These are phyloP conservation scores for Lasiodiplodia theobromae DNA, from an alignment of 2,329 filamentous ascomycete genomes.

Conservation along the genomic window DNA sequence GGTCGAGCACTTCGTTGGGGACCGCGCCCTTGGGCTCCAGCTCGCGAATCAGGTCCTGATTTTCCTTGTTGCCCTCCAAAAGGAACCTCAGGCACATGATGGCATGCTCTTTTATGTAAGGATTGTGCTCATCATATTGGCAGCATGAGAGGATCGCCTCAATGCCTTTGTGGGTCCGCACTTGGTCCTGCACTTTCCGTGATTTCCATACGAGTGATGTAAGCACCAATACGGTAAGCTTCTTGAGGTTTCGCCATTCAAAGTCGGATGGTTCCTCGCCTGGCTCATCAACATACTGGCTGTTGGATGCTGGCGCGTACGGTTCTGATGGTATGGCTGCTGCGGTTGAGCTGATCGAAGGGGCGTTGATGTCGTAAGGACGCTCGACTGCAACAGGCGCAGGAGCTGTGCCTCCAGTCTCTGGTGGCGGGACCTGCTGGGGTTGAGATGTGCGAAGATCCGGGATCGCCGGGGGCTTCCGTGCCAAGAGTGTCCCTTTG, in stretches of 20 bases:
- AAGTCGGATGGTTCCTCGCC: slow-evolving; percentile 69
- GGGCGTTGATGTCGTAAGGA: slow-evolving; percentile 64
- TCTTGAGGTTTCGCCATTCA: slow-evolving; percentile 86
- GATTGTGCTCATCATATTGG: slow-evolving; percentile 89
- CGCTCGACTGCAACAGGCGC: slow-evolving; percentile 64
- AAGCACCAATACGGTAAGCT: slow-evolving; percentile 87
- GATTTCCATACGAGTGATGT: slow-evolving; percentile 89
- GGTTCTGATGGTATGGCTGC: slow-evolving; percentile 50
- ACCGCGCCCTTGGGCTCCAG: slow-evolving; percentile 55
- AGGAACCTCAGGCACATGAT: slow-evolving; percentile 62
- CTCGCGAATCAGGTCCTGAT: slow-evolving; percentile 73
- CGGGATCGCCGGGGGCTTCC: slow-evolving; percentile 59
- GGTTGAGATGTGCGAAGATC: slow-evolving; percentile 36
- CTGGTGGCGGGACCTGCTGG: slow-evolving; percentile 42
- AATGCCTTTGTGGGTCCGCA: slow-evolving; percentile 83
- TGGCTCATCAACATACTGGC: slow-evolving; percentile 55
- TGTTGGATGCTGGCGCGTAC: slow-evolving; percentile 51
- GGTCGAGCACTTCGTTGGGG: slow-evolving; percentile 56
- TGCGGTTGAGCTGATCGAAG: slow-evolving; percentile 38
- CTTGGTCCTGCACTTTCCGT: slow-evolving; percentile 83
- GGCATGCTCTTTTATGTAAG: slow-evolving; percentile 85
- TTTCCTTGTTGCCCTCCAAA: slow-evolving; percentile 76
- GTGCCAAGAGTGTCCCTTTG: slow-evolving; percentile 64
- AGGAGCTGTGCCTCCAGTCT: slow-evolving; percentile 39
- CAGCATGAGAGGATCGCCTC: slow-evolving; percentile 89